Evolutionary conservation across 148 eudicot genomes (phyloP).

Genomic region (Rhododendron mucronatum): DNA sequence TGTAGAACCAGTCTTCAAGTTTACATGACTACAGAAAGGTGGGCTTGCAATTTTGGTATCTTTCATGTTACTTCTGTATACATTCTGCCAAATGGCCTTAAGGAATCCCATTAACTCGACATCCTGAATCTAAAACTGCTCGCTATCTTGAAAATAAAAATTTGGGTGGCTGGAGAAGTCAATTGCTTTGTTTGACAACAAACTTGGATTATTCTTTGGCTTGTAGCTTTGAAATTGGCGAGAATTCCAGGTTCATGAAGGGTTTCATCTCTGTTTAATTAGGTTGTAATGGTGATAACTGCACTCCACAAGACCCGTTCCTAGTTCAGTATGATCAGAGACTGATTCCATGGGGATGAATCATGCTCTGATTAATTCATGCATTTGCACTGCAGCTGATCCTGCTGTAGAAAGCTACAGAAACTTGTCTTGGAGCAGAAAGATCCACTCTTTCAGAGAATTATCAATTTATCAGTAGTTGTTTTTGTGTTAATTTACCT

Average conservation of each 20-base stretch:
- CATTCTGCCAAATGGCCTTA: background rate
- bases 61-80: background rate
- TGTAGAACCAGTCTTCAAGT: background rate
- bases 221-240: background rate
- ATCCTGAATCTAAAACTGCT: background rate
- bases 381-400: background rate
- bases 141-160: background rate
- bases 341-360: slow-evolving; percentile 2
- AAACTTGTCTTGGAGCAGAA: background rate
- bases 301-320: background rate
- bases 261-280: background rate
- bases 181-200: background rate
- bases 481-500: background rate
- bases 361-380: background rate
- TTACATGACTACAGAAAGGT: background rate
- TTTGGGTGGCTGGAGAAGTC: background rate
- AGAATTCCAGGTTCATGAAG: background rate
- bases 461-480: background rate
- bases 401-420: background rate
- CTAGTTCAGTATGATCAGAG: background rate
- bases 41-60: background rate
- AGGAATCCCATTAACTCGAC: background rate
- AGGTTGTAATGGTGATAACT: background rate
- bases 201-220: background rate
- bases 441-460: background rate